These are phyloP conservation scores for Rhynchosporium agropyri DNA, from an alignment of 2,329 filamentous ascomycete species.

Conservation along the genomic window DNA sequence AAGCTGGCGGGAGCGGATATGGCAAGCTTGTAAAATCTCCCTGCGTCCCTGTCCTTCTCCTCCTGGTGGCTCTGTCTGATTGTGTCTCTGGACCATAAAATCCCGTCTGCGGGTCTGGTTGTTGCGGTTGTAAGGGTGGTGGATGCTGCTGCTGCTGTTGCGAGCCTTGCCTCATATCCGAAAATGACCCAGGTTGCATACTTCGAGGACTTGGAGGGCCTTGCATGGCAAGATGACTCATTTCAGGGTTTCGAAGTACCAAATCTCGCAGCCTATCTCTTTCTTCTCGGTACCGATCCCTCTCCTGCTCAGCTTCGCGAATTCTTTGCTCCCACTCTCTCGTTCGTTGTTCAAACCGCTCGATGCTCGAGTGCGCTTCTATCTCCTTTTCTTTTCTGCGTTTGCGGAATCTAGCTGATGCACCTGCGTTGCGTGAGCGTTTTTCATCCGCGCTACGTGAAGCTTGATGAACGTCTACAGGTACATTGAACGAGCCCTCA, in stretches of 20 bases:
- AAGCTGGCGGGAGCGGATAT: conserved; percentile 38
- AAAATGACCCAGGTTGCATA: conserved; percentile 34
- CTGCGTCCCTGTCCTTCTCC: conserved; percentile 39
- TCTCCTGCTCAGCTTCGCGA: conserved; percentile 60
- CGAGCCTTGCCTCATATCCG: conserved; percentile 26
- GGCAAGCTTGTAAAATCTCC: conserved; percentile 38
- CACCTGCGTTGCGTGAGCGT: conserved; percentile 80
- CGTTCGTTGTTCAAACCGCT: conserved; percentile 70
- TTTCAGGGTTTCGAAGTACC: conserved; percentile 60
- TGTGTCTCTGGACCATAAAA: conserved; percentile 29
- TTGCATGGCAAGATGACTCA: conserved; percentile 54
- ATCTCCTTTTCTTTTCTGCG: conserved; percentile 82
- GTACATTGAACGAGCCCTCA: conserved; percentile 62
- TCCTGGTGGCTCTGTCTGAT: conserved; percentile 38
- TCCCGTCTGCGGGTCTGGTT: conserved; percentile 27
- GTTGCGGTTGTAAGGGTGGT: not conserved
- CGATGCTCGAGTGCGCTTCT: conserved; percentile 69
- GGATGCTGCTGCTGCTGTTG: conserved; percentile 9
- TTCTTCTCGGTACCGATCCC: conserved; percentile 74
- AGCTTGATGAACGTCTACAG: conserved; percentile 78
- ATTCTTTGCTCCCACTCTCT: conserved; percentile 62
- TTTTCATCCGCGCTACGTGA: conserved; percentile 86
- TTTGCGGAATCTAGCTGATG: conserved; percentile 79
- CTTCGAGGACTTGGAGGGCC: conserved; percentile 54
- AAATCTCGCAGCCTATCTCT: conserved; percentile 72